Base-by-base conservation (phyloP, 208 protist genomes). In the Angomonas desouzai region DNA sequence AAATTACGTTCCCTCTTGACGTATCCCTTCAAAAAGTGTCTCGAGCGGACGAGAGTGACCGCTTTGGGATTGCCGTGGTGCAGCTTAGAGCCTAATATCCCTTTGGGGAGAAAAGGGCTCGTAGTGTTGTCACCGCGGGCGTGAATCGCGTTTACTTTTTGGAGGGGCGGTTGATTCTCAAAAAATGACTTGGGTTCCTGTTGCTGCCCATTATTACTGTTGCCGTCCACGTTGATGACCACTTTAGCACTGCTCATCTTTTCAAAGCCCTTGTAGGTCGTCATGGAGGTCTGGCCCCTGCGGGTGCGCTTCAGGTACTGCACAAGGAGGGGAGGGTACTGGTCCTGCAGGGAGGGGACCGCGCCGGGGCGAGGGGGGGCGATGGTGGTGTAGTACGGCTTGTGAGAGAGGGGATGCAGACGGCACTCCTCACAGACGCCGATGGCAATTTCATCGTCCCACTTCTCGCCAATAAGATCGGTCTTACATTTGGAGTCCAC, bases 361-460 rank as follows among this genome's bases (percentile, higher is more conserved):
- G 36, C 36, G 36, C 36, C 36, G 36, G 36, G 36, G 36, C 9
- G 13, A 40, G 36, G 36, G 36, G 36, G 36, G 36, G 6, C 13
- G 6, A 40, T 6, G 6, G 36, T 40, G 36, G 36, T 40, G 13
- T 40, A 40, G 20, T 51, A 51, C 18, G 45, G 72, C 27, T 68
- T 60, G 28, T 72, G 70, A 45, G 88, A 89, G 43, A 51, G 59
- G 0, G 88, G 88, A 61, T 94, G 83, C 45, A 75, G 79, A 6
- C 83, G 33, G 59, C 78, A 85, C 53, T 83, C 77, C 47, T 64
- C 80, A 34, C 88, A 94, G 51, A 94, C 77, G 40, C 76, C 71
- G 34, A 67, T 48, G 0, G 85, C 83, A 10, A 77, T 59, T 3
- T 85, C 74, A 38, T 65, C 68, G 9, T 56, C 23, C 69, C 81